Evolutionary conservation across 306 rosid genomes (phyloP), one percentile per base, ranked within the genome.

Genomic region (Lupinus albus): DNA sequence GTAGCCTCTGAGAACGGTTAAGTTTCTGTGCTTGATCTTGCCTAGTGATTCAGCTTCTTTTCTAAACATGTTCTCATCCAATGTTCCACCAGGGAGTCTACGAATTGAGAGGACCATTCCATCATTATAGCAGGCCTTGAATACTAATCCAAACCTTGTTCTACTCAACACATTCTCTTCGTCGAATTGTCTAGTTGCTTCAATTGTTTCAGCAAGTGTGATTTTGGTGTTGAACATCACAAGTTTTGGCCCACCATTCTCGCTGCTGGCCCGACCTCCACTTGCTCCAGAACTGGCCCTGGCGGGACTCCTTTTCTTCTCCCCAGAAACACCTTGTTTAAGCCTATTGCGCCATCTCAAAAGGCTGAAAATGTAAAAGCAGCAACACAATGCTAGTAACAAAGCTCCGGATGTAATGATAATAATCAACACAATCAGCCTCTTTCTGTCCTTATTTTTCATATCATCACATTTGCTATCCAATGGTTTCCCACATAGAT

Each of bases 141-240:
- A 92, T 62, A 85, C 88, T 78, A 92, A 21, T 16, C 98, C 98
- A 21, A 75, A 78, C 38, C 92, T 76, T 21, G 96, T 82, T 75
- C 98, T 81, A 85, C 92, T 86, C 16, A 92, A 85, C 64, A 92
- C 98, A n/a, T 92, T 92, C 66, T 92, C 98, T 80, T 92, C 98
- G 0, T 89, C 98, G 16, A 92, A 92, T 67, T 92, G 98, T 55
- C 98, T 76, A 0, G 98, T 92, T 35, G 98, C 98, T 67, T 89
- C 98, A 5, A 82, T 46, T 2, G 98, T 92, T 72, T 92, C 98
- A 0, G 96, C 95, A 0, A 92, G 87, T 8, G 98, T 92, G 13
- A 92, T 76, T 79, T 89, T 92, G 68, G 86, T 82, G 74, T 87
- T 86, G 86, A 92, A 92, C 98, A 92, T 87, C 12, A 88, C 91